Base-by-base conservation (phyloP, 345 rosid species). In the Citrus medica region DNA sequence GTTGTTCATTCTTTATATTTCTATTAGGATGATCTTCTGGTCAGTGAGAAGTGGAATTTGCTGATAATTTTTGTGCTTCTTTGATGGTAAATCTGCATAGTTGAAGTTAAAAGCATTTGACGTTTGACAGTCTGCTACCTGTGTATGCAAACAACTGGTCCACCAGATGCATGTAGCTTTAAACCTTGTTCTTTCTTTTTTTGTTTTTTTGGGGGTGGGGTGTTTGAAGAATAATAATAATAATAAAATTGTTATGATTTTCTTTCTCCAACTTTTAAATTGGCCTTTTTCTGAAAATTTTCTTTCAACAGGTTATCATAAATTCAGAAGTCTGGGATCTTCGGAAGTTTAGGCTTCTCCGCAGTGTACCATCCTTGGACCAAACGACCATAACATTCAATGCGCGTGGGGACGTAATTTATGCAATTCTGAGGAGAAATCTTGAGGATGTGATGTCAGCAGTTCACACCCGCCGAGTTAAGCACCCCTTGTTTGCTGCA, bases 311-410 rank as follows among this genome's bases (percentile, higher is more conserved):
- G 99, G 97, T 94, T 58, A 92, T 96, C 46, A 91, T 94, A 78
- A 96, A 96, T 83, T 92, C 99, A 0, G 99, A 96, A 88, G 98
- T 96, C 53, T 96, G 99, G 99, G 99, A 96, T 87, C 85, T 96
- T 69, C 85, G 98, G 71, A 92, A 89, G 65, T 87, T 85, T 76
- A 91, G 91, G 86, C 92, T 96, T 65, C 93, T 96, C 33, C 85
- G 97, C 71, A 94, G 95, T 78, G 97, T 96, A 75, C 98, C 98
- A 73, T 94, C 98, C 35, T 78, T 96, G 75, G 98, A 96, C 83
- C 97, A 94, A 85, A 94, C 98, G 58, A 59, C 97, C 71, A 91
- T 96, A 80, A 92, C 92, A 75, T 96, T 96, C 79, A 96, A 94
- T 85, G 91, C 89, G 16, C 82, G 93, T 40, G 99, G 99, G 46